Evolutionary conservation across 164 flowering plant species (phyloP).

Genomic region (Euptelea pleiosperma): DNA sequence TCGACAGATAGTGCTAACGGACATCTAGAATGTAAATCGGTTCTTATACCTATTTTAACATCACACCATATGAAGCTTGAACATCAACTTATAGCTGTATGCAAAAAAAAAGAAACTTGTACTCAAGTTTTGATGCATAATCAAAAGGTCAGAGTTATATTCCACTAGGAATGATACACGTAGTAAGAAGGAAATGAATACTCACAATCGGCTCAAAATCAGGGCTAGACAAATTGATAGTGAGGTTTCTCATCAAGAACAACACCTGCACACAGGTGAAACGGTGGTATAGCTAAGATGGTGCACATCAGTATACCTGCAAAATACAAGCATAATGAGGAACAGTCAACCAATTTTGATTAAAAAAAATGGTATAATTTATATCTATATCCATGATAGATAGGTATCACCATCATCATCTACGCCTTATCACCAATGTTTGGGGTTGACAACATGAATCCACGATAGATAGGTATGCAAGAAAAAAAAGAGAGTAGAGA

Average conservation of each 20-base stretch:
- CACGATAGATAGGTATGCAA: no score
- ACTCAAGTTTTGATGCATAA: neutral
- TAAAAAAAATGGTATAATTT: no score
- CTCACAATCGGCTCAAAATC: slow-evolving; percentile 74
- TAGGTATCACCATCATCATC: no score
- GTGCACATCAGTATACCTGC: no score
- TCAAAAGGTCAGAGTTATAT: neutral
- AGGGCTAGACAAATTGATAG: slow-evolving; percentile 47
- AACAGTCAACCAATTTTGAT: no score
- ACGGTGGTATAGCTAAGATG: no score
- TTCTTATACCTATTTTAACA: neutral
- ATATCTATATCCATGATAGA: no score
- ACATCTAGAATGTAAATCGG: neutral
- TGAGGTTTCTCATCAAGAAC: slow-evolving; percentile 53
- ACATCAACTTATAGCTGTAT: neutral
- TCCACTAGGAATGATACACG: neutral
- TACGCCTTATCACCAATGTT: no score
- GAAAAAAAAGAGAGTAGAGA: no score
- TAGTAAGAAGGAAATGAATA: slow-evolving; percentile 4
- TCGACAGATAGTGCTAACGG: neutral
- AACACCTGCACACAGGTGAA: no score
- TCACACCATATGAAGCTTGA: slow-evolving; percentile 2
- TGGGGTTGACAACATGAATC: no score
- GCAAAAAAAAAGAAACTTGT: neutral
- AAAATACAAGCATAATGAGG: no score